Conservation (phyloP, 1,139 yeast genomes). For the Yamadazyma atlantica region DNA sequence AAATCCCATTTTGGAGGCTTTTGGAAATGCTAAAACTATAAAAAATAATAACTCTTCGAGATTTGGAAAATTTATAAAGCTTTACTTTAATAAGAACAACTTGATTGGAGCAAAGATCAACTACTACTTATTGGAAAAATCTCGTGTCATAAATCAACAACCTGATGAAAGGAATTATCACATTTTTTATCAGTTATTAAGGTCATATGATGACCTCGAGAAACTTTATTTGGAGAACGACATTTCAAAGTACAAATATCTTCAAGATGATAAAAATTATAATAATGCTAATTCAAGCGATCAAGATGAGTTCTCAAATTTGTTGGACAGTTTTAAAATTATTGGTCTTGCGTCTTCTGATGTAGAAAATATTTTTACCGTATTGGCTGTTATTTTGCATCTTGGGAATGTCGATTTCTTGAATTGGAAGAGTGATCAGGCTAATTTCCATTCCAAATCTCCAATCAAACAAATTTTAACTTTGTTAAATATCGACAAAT, state of each 20-base stretch:
- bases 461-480: slow-evolving; percentile 60
- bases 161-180: slow-evolving; percentile 85
- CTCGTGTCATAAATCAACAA: slow-evolving; percentile 85
- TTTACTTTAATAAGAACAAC: slow-evolving; percentile 63
- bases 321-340: slow-evolving; percentile 65
- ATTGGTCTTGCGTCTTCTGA: slow-evolving; percentile 69
- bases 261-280: slow-evolving; percentile 45
- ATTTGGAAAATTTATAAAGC: slow-evolving; percentile 93
- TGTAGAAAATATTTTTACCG: slow-evolving; percentile 57
- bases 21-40: slow-evolving; percentile 96
- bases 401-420: slow-evolving; percentile 82
- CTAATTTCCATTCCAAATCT: slow-evolving; percentile 55
- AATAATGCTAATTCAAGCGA: slow-evolving; percentile 69
- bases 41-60: slow-evolving; percentile 94
- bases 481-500: slow-evolving; percentile 62
- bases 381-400: slow-evolving; percentile 76
- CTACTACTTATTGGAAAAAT: slow-evolving; percentile 91
- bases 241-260: slow-evolving; percentile 53
- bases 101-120: slow-evolving; percentile 91
- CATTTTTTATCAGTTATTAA: slow-evolving; percentile 81
- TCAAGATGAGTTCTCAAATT: slow-evolving; percentile 57
- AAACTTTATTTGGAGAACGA: slow-evolving; percentile 49
- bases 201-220: slow-evolving; percentile 60
- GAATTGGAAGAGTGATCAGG: slow-evolving; percentile 77
- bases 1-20: slow-evolving; percentile 92